These are phyloP conservation scores for Epichloe sylvatica DNA, from an alignment of 2,329 filamentous ascomycete genomes.

Conservation along the genomic window DNA sequence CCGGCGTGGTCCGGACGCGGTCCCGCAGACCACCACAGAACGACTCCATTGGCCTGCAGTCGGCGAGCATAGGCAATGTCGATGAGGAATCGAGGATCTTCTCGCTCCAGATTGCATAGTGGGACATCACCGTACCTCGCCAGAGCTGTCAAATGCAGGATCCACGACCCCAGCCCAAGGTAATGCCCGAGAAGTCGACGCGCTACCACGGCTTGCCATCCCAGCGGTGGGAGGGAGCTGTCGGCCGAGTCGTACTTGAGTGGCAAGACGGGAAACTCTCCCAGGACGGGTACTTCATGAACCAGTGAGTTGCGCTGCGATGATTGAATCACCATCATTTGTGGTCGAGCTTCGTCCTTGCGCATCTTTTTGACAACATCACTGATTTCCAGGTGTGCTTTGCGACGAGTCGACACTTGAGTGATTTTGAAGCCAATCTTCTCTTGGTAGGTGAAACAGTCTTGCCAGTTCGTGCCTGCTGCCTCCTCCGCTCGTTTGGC, in stretches of 20 bases:
- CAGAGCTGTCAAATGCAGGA: constrained; percentile 74
- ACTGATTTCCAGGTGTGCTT: constrained; percentile 74
- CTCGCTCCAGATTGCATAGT: constrained; percentile 85
- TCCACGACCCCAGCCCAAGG: constrained; percentile 83
- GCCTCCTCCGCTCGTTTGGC: constrained; percentile 50
- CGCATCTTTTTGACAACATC: constrained; percentile 83
- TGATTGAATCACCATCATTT: constrained; percentile 81
- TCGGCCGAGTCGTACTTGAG: constrained; percentile 74
- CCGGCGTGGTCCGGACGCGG: constrained; percentile 88
- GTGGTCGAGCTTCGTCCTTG: constrained; percentile 66
- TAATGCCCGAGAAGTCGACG: constrained; percentile 81
- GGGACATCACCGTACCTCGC: constrained; percentile 89
- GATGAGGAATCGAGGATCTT: constrained; percentile 89
- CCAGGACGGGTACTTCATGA: constrained; percentile 72
- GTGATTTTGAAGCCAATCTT: constrained; percentile 72
- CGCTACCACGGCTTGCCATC: constrained; percentile 84
- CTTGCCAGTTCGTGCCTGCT: constrained; percentile 59
- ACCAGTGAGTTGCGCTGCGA: constrained; percentile 67
- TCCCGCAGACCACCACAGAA: constrained; percentile 90
- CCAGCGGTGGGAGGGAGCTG: constrained; percentile 75
- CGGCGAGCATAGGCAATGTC: constrained; percentile 88
- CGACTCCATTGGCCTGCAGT: constrained; percentile 79
- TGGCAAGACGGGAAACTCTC: constrained; percentile 70
- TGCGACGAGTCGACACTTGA: constrained; percentile 78
- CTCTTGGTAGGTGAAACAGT: constrained; percentile 76